Percentiles rank a stretch among this genome's conserved stretches.
These are phyloP conservation scores for Gliomastix tumulicola DNA, from an alignment of 2,329 filamentous ascomycete genomes.

Conservation along the genomic window DNA sequence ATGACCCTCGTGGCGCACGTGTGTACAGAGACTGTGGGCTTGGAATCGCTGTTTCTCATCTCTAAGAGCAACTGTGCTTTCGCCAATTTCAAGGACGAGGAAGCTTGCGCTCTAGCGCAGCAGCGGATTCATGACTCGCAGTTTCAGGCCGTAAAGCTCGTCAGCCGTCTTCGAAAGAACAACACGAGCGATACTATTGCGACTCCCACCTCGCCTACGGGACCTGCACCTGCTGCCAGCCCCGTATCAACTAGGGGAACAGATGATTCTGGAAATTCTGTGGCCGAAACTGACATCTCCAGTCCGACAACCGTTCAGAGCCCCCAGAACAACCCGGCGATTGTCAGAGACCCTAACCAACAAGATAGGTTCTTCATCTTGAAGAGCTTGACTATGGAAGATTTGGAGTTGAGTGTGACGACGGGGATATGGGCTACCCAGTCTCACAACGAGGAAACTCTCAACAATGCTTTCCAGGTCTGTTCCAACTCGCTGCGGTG, in stretches of 20 bases:
- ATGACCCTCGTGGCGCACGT: slow-evolving; percentile 88
- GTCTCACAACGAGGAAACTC: slow-evolving; percentile 77
- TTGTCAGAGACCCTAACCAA: slow-evolving; percentile 15
- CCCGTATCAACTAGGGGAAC: background rate
- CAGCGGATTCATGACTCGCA: slow-evolving; percentile 83
- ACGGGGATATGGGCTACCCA: slow-evolving; percentile 94
- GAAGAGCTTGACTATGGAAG: slow-evolving; percentile 87
- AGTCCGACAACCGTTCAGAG: background rate
- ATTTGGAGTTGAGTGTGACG: slow-evolving; percentile 79
- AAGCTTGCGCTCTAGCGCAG: slow-evolving; percentile 69
- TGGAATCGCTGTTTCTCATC: slow-evolving; percentile 89
- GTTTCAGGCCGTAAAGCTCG: slow-evolving; percentile 78
- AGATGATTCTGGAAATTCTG: background rate
- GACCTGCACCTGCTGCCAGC: too few species aligned
- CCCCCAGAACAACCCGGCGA: too few species aligned
- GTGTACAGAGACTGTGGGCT: slow-evolving; percentile 66
- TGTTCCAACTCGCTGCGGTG: slow-evolving; percentile 13
- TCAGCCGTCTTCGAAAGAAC: slow-evolving; percentile 69
- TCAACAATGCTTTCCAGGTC: slow-evolving; percentile 82
- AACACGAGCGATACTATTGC: slow-evolving; percentile 26
- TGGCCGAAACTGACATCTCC: background rate
- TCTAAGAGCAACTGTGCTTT: slow-evolving; percentile 97
- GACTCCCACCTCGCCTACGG: slow-evolving; percentile 36
- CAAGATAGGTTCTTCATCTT: slow-evolving; percentile 84
- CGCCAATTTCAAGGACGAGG: slow-evolving; percentile 85